Percentiles rank a stretch among this genome's conserved stretches.
phyloP scores from a whole-genome alignment of 805 yeast species.

The Wickerhamiella siamensis region DNA sequence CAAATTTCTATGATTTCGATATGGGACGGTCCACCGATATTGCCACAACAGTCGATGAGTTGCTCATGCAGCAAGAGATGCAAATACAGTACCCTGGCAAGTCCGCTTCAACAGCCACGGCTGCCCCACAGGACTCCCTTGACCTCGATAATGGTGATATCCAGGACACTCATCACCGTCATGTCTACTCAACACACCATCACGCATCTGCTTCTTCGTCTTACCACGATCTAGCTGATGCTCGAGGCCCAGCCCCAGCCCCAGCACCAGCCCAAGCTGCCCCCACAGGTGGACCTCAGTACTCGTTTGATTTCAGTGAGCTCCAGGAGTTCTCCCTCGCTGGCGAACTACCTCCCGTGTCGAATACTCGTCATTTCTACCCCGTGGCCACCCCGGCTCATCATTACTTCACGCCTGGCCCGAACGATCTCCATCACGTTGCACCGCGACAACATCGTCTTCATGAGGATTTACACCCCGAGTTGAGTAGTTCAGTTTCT shows the following conservation, averaged over 20 bases:
- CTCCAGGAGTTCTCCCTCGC: conserved; percentile 24
- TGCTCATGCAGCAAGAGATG: conserved; percentile 28
- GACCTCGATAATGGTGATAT: not conserved
- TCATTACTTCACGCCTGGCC: conserved; percentile 1
- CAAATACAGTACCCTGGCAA: conserved; percentile 24
- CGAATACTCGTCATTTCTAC: conserved; percentile 1
- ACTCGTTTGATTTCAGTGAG: conserved; percentile 18
- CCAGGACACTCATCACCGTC: not conserved
- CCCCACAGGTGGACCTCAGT: not conserved
- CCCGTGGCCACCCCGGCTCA: conserved; percentile 2
- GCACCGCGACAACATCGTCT: not conserved
- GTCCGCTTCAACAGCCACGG: conserved; percentile 12
- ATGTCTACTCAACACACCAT: no score
- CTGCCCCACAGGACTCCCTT: not conserved
- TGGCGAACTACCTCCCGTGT: conserved; percentile 20
- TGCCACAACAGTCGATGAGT: conserved; percentile 28
- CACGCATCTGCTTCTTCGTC: not conserved
- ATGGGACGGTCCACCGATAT: conserved; percentile 31
- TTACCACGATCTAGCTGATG: conserved; percentile 4
- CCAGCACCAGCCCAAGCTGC: not conserved
- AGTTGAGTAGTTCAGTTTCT: not conserved
- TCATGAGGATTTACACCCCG: not conserved
- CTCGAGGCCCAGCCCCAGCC: conserved; percentile 10
- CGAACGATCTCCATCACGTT: conserved; percentile 1
- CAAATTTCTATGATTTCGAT: conserved; percentile 32